phyloP scores from a whole-genome alignment of 345 rosid genomes.

The Brassica rapa region DNA sequence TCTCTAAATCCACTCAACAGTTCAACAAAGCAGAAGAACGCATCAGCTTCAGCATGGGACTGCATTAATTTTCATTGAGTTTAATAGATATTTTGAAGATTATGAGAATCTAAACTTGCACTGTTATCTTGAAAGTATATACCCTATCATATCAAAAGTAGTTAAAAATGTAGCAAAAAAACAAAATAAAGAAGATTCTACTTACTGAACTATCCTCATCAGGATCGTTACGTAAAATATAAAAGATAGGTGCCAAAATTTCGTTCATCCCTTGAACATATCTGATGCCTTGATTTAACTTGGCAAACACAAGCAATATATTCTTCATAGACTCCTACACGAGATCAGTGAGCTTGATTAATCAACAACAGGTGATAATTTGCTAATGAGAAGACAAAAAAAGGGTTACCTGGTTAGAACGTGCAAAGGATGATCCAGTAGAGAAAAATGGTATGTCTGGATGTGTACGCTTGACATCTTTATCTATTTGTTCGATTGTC shows the following conservation, averaged over 20 bases:
- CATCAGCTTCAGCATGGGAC: conserved; percentile 42
- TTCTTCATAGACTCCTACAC: conserved; percentile 84
- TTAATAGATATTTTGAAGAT: background rate
- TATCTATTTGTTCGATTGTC: conserved; percentile 91
- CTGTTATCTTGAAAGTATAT: conserved; percentile 2
- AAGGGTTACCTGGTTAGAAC: conserved; percentile 69
- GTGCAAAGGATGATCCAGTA: conserved; percentile 70
- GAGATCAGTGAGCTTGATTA: conserved; percentile 31
- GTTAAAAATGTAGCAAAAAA: background rate
- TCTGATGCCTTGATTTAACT: conserved; percentile 97
- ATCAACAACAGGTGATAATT: conserved; percentile 5
- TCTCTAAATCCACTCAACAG: conserved; percentile 94
- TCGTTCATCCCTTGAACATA: conserved; percentile 99
- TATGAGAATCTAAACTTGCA: background rate
- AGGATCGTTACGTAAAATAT: conserved; percentile 81
- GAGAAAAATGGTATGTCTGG: conserved; percentile 94
- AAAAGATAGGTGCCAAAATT: conserved; percentile 85
- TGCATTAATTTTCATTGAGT: conserved; percentile 36
- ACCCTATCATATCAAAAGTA: background rate
- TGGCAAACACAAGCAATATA: conserved; percentile 83
- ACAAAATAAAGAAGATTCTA: background rate
- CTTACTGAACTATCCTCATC: conserved; percentile 82
- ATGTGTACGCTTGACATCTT: conserved; percentile 96
- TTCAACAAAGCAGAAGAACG: conserved; percentile 82
- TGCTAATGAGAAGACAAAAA: conserved; percentile 20